phyloP scores from a whole-genome alignment of 495 filamentous ascomycete species.

The Parmelia sp. region DNA sequence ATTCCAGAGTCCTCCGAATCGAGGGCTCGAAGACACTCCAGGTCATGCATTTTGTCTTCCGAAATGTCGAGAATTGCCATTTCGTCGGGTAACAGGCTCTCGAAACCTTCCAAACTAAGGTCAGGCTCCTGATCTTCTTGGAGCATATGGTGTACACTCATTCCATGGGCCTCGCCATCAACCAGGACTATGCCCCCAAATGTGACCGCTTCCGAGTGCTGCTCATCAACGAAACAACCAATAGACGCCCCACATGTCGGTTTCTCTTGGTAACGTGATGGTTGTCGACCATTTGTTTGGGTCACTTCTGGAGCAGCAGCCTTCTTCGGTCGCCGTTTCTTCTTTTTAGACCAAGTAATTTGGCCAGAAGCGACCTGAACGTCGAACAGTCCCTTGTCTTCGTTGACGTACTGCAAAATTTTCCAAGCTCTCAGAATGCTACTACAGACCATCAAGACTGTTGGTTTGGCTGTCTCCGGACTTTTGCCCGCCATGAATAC shows the following conservation, averaged over 20 bases:
- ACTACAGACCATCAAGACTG: slow-evolving; percentile 67
- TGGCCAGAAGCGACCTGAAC: slow-evolving; percentile 63
- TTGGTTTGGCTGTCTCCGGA: slow-evolving; percentile 58
- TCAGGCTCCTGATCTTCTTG: slow-evolving; percentile 57
- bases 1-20: slow-evolving; percentile 41
- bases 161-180: slow-evolving; percentile 75
- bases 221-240: slow-evolving; percentile 76
- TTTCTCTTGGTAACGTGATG: slow-evolving; percentile 56
- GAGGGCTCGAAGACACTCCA: slow-evolving; percentile 25
- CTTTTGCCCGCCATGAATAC: slow-evolving; percentile 69
- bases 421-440: slow-evolving; percentile 63
- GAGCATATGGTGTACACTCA: slow-evolving; percentile 95
- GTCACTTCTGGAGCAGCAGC: slow-evolving; percentile 35
- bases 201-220: slow-evolving; percentile 80
- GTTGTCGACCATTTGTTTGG: slow-evolving; percentile 10
- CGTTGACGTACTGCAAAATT: slow-evolving; percentile 61
- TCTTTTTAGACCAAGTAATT: slow-evolving; percentile 55
- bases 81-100: slow-evolving; percentile 15
- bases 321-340: slow-evolving; percentile 16
- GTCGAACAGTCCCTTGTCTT: slow-evolving; percentile 51
- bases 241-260: slow-evolving; percentile 87
- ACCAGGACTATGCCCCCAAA: slow-evolving; percentile 83
- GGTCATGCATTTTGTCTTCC: slow-evolving; percentile 37
- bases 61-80: slow-evolving; percentile 39
- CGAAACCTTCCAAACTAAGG: slow-evolving; percentile 3